Base-by-base conservation (phyloP, 2,329 filamentous ascomycete genomes). In the Cladosporium sp. region DNA sequence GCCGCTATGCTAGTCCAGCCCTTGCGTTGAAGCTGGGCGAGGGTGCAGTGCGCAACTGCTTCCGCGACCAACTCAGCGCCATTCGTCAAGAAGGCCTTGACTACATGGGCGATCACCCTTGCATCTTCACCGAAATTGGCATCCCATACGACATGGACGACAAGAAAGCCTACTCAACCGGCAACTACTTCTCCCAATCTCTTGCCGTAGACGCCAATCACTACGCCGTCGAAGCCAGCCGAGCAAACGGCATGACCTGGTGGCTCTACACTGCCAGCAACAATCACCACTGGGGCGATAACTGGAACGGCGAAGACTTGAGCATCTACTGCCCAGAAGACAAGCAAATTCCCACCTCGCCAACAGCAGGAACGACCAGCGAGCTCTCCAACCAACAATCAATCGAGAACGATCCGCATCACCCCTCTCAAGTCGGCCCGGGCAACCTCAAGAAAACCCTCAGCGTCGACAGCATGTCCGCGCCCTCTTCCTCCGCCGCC, bases 101-200 rank as follows among this genome's bases (percentile, higher is more conserved):
- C 58, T 86, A 91, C 60, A 90, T 92, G 79, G 94, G 94, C 19
- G 85, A 89, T 20, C 92, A 95, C 66, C 94, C 94, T 0, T 91
- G 92, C 66, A 76, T 99, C 4, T 85, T 97, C 73, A 95, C 91
- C 0, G 94, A 99, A 71, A 97, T 97, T 68, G 94, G 94, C 7
- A 97, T 99, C 60, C 94, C 94, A 0, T 99, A 96, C 71, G 94
- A 99, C 71, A 97, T 99, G 95, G 93, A 99, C 69, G 87, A 96
- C 65, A 92, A 96, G 74, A 82, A 94, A 69, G 94, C 94, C 1
- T 99, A 99, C 76, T 90, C 91, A 75, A 96, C 91, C 5, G 94
- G 95, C 7, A 90, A 99, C 73, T 99, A 96, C 74, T 88, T 89
- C 45, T 96, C 90, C 67, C 94, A 99, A 72, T 89, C 88, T 36